Conservation (phyloP, 108 stramenopile genomes). For the Fragilariopsis cylindrus region DNA sequence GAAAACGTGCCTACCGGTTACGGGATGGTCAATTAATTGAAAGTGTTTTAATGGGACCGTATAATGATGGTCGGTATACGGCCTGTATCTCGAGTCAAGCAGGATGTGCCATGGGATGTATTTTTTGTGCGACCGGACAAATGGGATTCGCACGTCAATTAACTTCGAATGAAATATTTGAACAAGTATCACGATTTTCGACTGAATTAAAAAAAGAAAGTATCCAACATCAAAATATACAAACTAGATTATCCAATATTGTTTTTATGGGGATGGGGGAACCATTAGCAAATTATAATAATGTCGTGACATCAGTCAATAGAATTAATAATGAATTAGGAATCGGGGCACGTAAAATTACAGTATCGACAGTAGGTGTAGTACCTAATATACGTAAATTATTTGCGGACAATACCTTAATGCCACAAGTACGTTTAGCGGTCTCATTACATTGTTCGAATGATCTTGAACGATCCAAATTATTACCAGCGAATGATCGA, state of each 20-base stretch:
- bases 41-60: slow-evolving; percentile 94
- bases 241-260: slow-evolving; percentile 86
- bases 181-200: slow-evolving; percentile 87
- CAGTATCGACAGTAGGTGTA: slow-evolving; percentile 92
- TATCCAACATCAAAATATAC: slow-evolving; percentile 22
- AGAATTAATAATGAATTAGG: slow-evolving; percentile 89
- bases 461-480: slow-evolving; percentile 82
- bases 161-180: slow-evolving; percentile 89
- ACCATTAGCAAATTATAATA: slow-evolving; percentile 91
- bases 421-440: slow-evolving; percentile 83
- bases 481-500: slow-evolving; percentile 90
- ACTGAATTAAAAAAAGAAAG: slow-evolving; percentile 49
- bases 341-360: slow-evolving; percentile 93
- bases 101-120: slow-evolving; percentile 96
- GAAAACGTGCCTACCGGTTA: slow-evolving; percentile 88
- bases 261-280: slow-evolving; percentile 98
- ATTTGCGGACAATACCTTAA: slow-evolving; percentile 22
- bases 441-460: slow-evolving; percentile 89
- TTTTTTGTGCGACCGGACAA: slow-evolving; percentile 91
- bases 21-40: slow-evolving; percentile 94
- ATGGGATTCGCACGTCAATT: slow-evolving; percentile 96
- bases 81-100: slow-evolving; percentile 97
- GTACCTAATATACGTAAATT: slow-evolving; percentile 81
- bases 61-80: slow-evolving; percentile 92
- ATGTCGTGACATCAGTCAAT: slow-evolving; percentile 85